Evolutionary conservation across 805 yeast genomes (phyloP), one percentile per base, ranked within the genome.

Genomic region (Monosporozyma unispora): DNA sequence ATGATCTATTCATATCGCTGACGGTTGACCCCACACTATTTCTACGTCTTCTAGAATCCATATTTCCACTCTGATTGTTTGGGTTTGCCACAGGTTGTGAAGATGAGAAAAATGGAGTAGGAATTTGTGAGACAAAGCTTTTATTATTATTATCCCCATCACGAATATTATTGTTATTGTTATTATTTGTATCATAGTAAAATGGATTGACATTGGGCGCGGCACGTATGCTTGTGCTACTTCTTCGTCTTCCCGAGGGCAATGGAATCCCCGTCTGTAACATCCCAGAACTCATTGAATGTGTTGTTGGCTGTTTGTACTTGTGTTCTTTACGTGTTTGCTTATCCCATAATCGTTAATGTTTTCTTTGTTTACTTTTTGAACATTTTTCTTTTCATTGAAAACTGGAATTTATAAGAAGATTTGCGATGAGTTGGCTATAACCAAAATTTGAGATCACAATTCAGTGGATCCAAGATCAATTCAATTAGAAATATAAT

Each of bases 11-110:
- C 10, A 45, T 27, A 16, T 29, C 38, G 4, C 41, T 38, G 2
- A 46, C 25, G 11, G 53, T 54, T 9, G 57, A 51, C 21, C 53
- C 53, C 2, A 56, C 47, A 41, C 61, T 61, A 41, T 56, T 59
- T 44, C 64, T 55, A 43, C 64, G 48, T 40, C 44, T 39, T 12
- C 45, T 51, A 43, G n/a, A 52, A 28, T 49, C 43, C 12, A 6
- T 19, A 33, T 25, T 31, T 4, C 7, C 14, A 31, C 3, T n/a
- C 12, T 31, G 12, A 14, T n/a, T 39, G 5, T 23, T 21, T 39
- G 18, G 41, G 6, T 6, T 39, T 35, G 18, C 22, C 11, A 35
- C 14, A 1, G 39, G 42, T 21, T 39, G 42, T 8, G 42, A 39
- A 3, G 42, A 46, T 16, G 29, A 35, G 28, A 27, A 46, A 35